Base-by-base conservation (phyloP, 2,329 filamentous ascomycete species). In the Botrytis sinoallii region DNA sequence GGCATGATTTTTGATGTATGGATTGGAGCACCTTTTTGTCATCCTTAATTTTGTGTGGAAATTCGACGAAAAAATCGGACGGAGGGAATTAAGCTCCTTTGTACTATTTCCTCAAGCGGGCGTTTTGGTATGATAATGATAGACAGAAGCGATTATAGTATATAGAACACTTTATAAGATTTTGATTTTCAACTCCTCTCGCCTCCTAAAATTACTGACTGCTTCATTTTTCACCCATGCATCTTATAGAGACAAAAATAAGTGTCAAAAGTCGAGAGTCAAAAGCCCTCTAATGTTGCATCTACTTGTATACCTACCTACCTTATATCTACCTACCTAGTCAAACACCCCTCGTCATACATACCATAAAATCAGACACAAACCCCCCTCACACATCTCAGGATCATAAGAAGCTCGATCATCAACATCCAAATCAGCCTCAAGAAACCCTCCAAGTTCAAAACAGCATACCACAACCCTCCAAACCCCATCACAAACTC, bases 151-250 rank as follows among this genome's bases (percentile, higher is more conserved):
- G 66, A 57, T 32, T 57, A 22, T 57, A 22, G 22, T 38, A 40
- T n/a, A 29, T 68, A 68, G 48, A 68, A 68, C 29, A n/a, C 4
- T 40, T 42, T 22, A 29, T 42, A 40, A 42, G 25, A 65, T 68
- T 72, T 75, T 48, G 6, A 10, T 67, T 52, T 68, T 55, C 12
- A 14, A 7, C 55, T 55, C 63, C 61, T 6, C 40, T 70, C 46
- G 4, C 60, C 67, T 68, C 57, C 57, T n/a, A 46, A 59, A 29
- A 35, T 22, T 29, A 14, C 25, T 22, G 5, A 9, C 35, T 25
- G 9, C 9, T 42, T 40, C 25, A 40, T 20, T 29, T n/a, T 9
- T 42, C 18, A 38, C 8, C 7, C 3, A 61, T 9, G 35, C 1
- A 35, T 59, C 8, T 59, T 29, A 32, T 2, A 1, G 8, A 63